Percentiles rank a stretch among this genome's conserved stretches.
Conservation (phyloP, 257 asterid species). For the Scutellaria galericulata region DNA sequence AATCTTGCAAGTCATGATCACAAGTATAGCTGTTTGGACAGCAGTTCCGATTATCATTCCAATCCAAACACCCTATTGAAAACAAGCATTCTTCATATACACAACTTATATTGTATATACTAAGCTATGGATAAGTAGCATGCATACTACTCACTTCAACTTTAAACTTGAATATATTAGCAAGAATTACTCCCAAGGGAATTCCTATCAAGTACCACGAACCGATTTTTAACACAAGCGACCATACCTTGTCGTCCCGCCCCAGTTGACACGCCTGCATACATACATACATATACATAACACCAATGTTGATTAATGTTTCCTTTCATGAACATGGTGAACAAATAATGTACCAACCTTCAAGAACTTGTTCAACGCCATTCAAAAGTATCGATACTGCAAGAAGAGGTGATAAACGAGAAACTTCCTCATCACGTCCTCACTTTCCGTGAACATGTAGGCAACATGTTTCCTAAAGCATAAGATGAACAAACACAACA, state of each 20-base stretch:
- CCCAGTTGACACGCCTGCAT: too few species aligned
- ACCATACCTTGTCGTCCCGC: too few species aligned
- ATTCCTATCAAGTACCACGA: too few species aligned
- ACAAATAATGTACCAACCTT: constrained; percentile 38
- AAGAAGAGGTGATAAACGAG: constrained; percentile 51
- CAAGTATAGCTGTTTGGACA: constrained; percentile 51
- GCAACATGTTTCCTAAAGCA: constrained; percentile 48
- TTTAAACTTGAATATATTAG: too few species aligned
- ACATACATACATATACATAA: too few species aligned
- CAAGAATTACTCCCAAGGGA: too few species aligned
- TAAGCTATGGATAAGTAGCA: not conserved
- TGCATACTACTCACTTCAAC: not conserved
- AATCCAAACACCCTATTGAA: constrained; percentile 56
- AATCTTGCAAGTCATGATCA: constrained; percentile 44
- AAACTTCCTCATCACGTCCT: constrained; percentile 45
- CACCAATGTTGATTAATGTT: too few species aligned
- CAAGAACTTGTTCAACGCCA: constrained; percentile 62
- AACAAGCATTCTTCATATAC: not conserved
- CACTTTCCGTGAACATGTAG: constrained; percentile 50
- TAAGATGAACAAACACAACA: constrained; percentile 48
- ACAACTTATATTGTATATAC: too few species aligned
- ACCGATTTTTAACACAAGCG: too few species aligned
- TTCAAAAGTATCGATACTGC: constrained; percentile 59
- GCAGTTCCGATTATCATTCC: constrained; percentile 51
- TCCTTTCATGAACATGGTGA: too few species aligned